Conservation (phyloP, 1,284 basidiomycete genomes). For the Vanrija sp. region DNA sequence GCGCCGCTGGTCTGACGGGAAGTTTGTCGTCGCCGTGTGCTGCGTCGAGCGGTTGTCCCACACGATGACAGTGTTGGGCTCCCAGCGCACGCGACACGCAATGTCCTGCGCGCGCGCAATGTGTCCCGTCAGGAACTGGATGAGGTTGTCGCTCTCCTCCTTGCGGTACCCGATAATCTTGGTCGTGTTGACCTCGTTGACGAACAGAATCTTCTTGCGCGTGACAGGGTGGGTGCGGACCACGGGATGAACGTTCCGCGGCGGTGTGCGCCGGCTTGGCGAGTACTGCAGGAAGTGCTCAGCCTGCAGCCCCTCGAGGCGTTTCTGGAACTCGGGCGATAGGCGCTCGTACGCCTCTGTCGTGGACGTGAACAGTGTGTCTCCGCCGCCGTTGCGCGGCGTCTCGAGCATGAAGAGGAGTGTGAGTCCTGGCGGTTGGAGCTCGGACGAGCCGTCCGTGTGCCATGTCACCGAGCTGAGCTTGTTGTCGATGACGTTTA, state of each 20-base stretch:
- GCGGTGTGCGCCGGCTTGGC: slow-evolving; percentile 60
- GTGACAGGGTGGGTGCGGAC: slow-evolving; percentile 50
- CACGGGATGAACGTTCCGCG: slow-evolving; percentile 53
- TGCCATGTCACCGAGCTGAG: slow-evolving; percentile 45
- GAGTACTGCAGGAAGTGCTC: slow-evolving; percentile 59
- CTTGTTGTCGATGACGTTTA: no score
- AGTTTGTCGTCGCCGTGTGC: no score
- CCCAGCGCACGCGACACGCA: slow-evolving; percentile 47
- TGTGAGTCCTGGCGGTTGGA: slow-evolving; percentile 78
- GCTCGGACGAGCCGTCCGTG: slow-evolving; percentile 73
- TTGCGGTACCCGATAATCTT: slow-evolving; percentile 74
- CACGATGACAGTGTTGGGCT: slow-evolving; percentile 54
- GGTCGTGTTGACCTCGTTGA: slow-evolving; percentile 51
- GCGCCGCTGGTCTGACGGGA: no score
- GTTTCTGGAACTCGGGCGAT: slow-evolving; percentile 62
- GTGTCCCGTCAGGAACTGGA: slow-evolving; percentile 55
- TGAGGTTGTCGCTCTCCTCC: slow-evolving; percentile 68
- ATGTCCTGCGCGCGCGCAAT: no score
- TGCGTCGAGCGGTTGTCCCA: slow-evolving; percentile 47
- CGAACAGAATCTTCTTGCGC: slow-evolving; percentile 47
- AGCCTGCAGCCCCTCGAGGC: slow-evolving; percentile 64
- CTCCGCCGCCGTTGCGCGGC: slow-evolving; percentile 65
- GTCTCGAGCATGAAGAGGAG: slow-evolving; percentile 73
- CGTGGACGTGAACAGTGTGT: slow-evolving; percentile 57
- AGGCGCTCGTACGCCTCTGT: slow-evolving; percentile 68